A percentile compares a stretch with the other conserved stretches of the same genome.
Evolutionary conservation across 139 green algal species (phyloP).

Genomic region (Protoeuglena noctilucae): DNA sequence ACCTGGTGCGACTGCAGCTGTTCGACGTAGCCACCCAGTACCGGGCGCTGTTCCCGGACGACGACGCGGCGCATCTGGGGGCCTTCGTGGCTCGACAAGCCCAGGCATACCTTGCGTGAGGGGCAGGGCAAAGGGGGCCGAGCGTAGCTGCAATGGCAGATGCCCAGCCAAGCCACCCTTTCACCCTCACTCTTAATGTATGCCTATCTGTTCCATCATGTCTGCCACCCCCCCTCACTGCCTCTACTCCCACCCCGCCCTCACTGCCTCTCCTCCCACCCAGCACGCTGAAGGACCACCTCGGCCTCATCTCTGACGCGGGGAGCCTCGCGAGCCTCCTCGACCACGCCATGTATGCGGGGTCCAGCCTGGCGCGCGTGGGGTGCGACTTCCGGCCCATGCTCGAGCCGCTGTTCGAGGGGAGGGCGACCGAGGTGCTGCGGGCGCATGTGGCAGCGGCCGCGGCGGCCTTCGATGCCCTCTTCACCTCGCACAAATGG

Average conservation of each 20-base stretch:
- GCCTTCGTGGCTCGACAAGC: too few relatives aligned
- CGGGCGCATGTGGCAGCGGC: conserved; percentile 19
- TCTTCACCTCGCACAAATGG: background rate
- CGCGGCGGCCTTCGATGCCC: background rate
- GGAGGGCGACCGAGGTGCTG: conserved; percentile 42
- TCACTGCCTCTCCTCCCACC: conserved; percentile 31
- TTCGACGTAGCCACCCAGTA: conserved; percentile 99
- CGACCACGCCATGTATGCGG: conserved; percentile 94
- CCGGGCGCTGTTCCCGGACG: conserved; percentile 85
- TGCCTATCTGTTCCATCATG: background rate
- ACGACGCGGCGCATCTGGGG: conserved; percentile 14
- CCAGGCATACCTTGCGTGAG: too few relatives aligned
- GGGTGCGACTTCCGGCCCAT: conserved; percentile 82
- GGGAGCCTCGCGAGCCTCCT: conserved; percentile 63
- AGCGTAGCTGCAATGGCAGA: background rate
- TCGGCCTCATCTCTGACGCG: conserved; percentile 24
- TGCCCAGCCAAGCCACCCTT: background rate
- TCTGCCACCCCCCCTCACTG: background rate
- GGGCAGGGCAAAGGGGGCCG: background rate
- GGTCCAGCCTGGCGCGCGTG: conserved; percentile 69
- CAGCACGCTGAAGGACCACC: conserved; percentile 31
- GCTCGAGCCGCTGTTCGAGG: conserved; percentile 76
- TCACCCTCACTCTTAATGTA: background rate
- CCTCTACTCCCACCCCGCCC: background rate
- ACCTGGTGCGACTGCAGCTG: conserved; percentile 88